phyloP scores from a whole-genome alignment of 768 basidiomycete genomes.

The Suillus decipiens region DNA sequence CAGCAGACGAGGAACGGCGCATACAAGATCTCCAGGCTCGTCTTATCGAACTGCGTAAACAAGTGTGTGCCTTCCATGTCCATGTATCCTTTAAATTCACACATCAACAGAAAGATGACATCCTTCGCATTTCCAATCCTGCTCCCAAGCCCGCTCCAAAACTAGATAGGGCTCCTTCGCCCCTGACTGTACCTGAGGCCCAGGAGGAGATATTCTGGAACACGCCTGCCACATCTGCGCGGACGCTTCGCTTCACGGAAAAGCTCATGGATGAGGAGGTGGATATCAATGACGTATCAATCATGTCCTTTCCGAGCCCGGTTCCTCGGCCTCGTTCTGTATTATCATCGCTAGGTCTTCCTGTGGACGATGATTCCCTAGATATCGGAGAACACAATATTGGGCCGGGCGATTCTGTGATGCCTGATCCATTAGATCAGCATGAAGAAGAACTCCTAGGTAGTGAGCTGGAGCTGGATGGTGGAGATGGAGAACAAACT shows the following conservation, averaged over 20 bases:
- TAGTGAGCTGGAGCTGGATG: constrained; percentile 12
- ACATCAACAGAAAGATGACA: constrained; percentile 27
- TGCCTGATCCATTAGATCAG: neutral
- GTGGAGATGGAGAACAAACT: constrained; percentile 33
- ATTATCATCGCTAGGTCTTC: constrained; percentile 24
- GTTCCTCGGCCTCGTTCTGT: constrained; percentile 36
- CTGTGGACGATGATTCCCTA: neutral
- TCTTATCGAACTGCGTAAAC: constrained; percentile 42
- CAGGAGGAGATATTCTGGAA: constrained; percentile 66
- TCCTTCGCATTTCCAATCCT: constrained; percentile 27
- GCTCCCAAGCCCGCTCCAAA: constrained; percentile 15
- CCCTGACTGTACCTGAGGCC: constrained; percentile 28
- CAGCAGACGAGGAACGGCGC: constrained; percentile 42
- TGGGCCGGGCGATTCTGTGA: neutral
- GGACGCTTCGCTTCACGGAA: constrained; percentile 63
- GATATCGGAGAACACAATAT: neutral
- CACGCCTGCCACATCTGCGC: constrained; percentile 53
- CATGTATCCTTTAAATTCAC: neutral
- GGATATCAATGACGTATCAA: constrained; percentile 53
- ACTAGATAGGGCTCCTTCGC: constrained; percentile 21
- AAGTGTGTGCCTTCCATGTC: constrained; percentile 31
- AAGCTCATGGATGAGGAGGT: constrained; percentile 65
- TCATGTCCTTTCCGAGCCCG: constrained; percentile 47
- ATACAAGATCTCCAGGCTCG: constrained; percentile 45
- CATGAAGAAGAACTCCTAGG: neutral